Percentiles rank a stretch among this genome's conserved stretches.
Evolutionary conservation across 768 basidiomycete species (phyloP).

Genomic region (Kwoniella botswanensis): DNA sequence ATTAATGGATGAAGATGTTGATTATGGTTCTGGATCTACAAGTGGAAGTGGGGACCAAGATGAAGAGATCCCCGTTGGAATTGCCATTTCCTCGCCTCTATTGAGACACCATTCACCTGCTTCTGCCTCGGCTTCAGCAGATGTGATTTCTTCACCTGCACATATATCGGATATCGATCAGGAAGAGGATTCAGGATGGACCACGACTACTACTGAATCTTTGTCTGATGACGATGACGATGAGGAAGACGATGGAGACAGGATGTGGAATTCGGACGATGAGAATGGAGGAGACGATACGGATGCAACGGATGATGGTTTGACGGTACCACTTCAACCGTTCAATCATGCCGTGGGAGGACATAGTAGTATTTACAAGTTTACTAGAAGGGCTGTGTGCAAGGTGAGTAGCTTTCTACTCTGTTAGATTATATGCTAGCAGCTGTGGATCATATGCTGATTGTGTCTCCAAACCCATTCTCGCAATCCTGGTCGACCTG

Average conservation of each 20-base stretch:
- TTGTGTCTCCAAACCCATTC: neutral
- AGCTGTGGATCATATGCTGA: too few species aligned
- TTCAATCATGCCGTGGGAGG: constrained; percentile 99
- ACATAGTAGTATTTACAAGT: constrained; percentile 95
- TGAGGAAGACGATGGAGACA: constrained; percentile 17
- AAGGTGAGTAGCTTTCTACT: constrained; percentile 69
- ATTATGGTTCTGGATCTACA: constrained; percentile 4
- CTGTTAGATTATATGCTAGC: neutral
- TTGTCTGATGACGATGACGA: constrained; percentile 11
- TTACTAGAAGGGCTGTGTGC: constrained; percentile 95
- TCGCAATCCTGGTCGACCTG: neutral
- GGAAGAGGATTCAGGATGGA: constrained; percentile 34
- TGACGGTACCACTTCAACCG: constrained; percentile 84
- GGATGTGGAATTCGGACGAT: constrained; percentile 16
- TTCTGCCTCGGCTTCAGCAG: neutral
- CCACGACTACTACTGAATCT: constrained; percentile 25
- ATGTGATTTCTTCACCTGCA: neutral
- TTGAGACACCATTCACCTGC: constrained; percentile 10
- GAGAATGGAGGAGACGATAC: constrained; percentile 11
- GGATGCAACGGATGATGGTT: constrained; percentile 46
- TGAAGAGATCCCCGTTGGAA: neutral
- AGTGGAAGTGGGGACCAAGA: neutral
- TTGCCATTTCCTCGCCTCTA: constrained; percentile 30
- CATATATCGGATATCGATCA: constrained; percentile 10
- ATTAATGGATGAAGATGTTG: constrained; percentile 9